These are phyloP conservation scores for Albugo laibachii DNA, from an alignment of 352 stramenopile genomes.

Conservation along the genomic window DNA sequence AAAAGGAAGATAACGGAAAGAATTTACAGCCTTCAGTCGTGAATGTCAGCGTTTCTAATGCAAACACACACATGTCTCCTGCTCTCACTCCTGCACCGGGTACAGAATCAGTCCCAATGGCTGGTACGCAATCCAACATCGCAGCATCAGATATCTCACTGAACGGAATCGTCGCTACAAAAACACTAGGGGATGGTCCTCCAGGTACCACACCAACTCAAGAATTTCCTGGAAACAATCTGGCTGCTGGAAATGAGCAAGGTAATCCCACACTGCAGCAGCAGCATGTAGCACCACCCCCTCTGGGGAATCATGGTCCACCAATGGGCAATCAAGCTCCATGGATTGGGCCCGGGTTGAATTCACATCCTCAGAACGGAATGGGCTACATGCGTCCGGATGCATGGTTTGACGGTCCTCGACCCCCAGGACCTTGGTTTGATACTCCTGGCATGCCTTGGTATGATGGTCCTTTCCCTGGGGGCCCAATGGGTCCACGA, in stretches of 20 bases:
- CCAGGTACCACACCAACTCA: too few species aligned
- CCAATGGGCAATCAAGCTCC: conserved; percentile 13
- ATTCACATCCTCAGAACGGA: conserved; percentile 14
- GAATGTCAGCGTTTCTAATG: neutral
- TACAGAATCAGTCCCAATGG: neutral
- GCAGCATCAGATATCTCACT: neutral
- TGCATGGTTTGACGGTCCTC: conserved; percentile 53
- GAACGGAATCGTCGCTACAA: neutral
- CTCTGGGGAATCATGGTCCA: neutral
- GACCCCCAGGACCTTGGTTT: conserved; percentile 50
- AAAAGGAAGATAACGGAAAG: conserved; percentile 15
- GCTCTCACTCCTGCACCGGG: neutral
- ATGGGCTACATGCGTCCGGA: conserved; percentile 39
- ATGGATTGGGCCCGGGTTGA: conserved; percentile 14
- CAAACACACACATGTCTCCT: neutral
- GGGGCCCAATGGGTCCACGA: conserved; percentile 10
- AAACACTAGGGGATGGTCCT: neutral
- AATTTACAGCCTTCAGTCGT: neutral
- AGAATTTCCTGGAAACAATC: too few species aligned
- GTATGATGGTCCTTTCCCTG: conserved; percentile 61
- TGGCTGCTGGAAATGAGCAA: neutral
- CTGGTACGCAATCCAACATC: neutral
- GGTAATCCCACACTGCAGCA: neutral
- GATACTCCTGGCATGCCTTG: conserved; percentile 45
- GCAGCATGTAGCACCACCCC: neutral